These are phyloP conservation scores for Fistulinella prunicolor DNA, from an alignment of 768 basidiomycete genomes.

Conservation along the genomic window DNA sequence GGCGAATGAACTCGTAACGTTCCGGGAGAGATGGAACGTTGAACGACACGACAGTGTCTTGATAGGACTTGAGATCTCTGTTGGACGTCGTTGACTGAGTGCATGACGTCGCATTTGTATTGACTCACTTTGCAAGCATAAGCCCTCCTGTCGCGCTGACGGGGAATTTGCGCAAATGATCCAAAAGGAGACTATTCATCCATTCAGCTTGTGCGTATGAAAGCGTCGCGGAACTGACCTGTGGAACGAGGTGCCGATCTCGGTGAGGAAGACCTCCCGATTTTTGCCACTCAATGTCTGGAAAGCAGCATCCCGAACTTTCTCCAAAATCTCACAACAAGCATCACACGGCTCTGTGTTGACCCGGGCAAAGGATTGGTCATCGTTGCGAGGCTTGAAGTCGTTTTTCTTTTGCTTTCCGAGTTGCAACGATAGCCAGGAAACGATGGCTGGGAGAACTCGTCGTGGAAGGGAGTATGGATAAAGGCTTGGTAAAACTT, in stretches of 20 bases:
- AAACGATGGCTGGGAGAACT: constrained; percentile 52
- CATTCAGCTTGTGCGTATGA: constrained; percentile 9
- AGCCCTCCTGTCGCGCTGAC: constrained; percentile 95
- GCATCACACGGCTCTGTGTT: constrained; percentile 91
- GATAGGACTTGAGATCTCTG: constrained; percentile 95
- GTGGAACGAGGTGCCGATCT: constrained; percentile 93
- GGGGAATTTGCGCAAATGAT: constrained; percentile 94
- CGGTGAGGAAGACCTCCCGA: constrained; percentile 85
- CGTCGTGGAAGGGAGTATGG: neutral
- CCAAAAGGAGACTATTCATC: constrained; percentile 70
- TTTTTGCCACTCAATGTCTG: constrained; percentile 90
- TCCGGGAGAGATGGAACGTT: constrained; percentile 80
- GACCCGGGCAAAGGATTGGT: constrained; percentile 88
- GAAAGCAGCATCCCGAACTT: constrained; percentile 71
- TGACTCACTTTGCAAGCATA: constrained; percentile 91
- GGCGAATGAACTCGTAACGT: constrained; percentile 96
- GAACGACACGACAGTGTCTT: constrained; percentile 85
- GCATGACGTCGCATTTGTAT: neutral
- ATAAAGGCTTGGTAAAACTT: constrained; percentile 24
- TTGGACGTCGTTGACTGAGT: neutral
- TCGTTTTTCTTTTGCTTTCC: constrained; percentile 94
- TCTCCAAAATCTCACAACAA: constrained; percentile 83
- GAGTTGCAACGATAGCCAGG: constrained; percentile 74
- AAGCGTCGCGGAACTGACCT: constrained; percentile 43
- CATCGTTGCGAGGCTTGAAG: constrained; percentile 96